Conservation (phyloP, 345 rosid species). For the Sisymbrium irio region DNA sequence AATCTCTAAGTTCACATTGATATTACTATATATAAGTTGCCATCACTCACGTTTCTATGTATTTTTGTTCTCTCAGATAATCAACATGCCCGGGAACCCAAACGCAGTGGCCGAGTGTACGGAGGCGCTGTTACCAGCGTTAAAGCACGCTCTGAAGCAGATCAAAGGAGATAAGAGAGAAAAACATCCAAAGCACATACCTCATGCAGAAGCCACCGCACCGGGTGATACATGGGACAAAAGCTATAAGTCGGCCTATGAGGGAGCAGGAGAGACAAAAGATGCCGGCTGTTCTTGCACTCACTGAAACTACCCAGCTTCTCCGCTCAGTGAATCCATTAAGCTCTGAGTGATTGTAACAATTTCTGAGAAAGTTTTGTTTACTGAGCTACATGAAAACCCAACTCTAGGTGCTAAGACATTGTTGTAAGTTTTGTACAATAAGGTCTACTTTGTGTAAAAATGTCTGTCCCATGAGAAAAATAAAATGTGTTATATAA, state of each 20-base stretch:
- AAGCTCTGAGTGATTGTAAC: not conserved
- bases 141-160: slow-evolving; percentile 89
- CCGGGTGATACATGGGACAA: slow-evolving; percentile 65
- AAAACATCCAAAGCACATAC: slow-evolving; percentile 83
- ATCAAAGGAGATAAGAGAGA: slow-evolving; percentile 90
- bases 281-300: slow-evolving; percentile 55
- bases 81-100: slow-evolving; percentile 98
- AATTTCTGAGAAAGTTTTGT: not conserved
- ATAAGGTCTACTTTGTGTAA: slow-evolving; percentile 2
- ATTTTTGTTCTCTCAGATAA: slow-evolving; percentile 48
- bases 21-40: not conserved
- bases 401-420: not conserved
- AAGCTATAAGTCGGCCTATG: slow-evolving; percentile 61
- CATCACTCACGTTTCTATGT: slow-evolving; percentile 1
- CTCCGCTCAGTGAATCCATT: not conserved
- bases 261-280: not conserved
- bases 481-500: not conserved
- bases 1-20: not conserved
- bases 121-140: slow-evolving; percentile 85
- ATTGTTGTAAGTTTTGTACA: slow-evolving; percentile 1
- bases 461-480: not conserved
- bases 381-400: not conserved
- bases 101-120: slow-evolving; percentile 92
- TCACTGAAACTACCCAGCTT: slow-evolving; percentile 37
- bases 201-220: slow-evolving; percentile 60